phyloP scores from a whole-genome alignment of 192 early-diverging fungal genomes.

The Phlyctochytrium planicorne region DNA sequence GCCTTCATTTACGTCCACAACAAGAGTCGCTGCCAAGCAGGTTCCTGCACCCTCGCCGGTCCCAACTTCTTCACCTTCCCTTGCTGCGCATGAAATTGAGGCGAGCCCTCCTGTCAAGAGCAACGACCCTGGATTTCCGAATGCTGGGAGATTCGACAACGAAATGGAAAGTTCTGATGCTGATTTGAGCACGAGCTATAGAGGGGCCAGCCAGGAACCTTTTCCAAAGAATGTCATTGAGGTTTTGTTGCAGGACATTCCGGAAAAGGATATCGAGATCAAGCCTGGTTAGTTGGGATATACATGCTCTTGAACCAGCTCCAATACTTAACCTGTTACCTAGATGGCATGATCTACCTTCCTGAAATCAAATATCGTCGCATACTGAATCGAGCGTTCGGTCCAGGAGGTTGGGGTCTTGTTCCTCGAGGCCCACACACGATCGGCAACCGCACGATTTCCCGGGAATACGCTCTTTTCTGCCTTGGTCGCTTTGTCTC shows the following conservation, averaged over 20 bases:
- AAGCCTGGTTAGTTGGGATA: slow-evolving; percentile 66
- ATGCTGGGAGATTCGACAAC: no score
- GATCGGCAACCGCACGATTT: slow-evolving; percentile 66
- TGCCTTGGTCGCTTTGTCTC: slow-evolving; percentile 87
- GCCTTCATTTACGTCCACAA: no score
- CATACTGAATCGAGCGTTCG: slow-evolving; percentile 91
- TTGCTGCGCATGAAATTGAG: no score
- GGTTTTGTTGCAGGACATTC: slow-evolving; percentile 67
- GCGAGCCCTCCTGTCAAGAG: no score
- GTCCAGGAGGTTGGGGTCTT: slow-evolving; percentile 69
- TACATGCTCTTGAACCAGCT: neutral
- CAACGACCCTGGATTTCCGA: no score
- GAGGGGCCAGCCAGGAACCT: slow-evolving; percentile 70
- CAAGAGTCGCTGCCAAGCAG: no score
- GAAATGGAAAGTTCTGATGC: no score
- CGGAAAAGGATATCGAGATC: slow-evolving; percentile 84
- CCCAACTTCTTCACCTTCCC: no score
- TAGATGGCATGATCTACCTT: slow-evolving; percentile 90
- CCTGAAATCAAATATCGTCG: slow-evolving; percentile 98
- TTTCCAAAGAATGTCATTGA: slow-evolving; percentile 72
- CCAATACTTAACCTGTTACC: neutral
- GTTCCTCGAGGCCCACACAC: slow-evolving; percentile 87
- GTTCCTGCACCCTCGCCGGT: no score
- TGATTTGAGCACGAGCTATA: slow-evolving; percentile 39
- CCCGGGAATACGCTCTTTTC: slow-evolving; percentile 89